Evolutionary conservation across 345 rosid genomes (phyloP), one percentile per base, ranked within the genome.

Genomic region (Tarenaya hassleriana): DNA sequence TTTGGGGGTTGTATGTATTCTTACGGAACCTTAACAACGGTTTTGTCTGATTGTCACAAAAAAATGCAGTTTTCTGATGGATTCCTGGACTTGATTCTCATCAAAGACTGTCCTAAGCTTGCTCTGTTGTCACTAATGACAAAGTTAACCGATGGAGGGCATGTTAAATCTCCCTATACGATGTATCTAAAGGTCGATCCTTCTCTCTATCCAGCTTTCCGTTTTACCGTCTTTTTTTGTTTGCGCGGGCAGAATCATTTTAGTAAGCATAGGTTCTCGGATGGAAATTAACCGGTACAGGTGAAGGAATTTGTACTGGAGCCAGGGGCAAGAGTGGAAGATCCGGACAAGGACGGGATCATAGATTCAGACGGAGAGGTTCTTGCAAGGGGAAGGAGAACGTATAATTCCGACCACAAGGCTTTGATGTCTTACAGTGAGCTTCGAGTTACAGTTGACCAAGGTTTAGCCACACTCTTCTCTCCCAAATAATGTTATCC

Each of bases 301-400:
- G 97, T 94, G 27, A 88, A 86, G 77, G 92, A 91, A 27, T 78
- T 88, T n/a, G 41, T 74, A 10, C 57, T 94, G 58, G 97, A 81
- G 66, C 99, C 99, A 0, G 97, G 97, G 47, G 24, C 77, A 1
- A 77, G 67, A 1, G 32, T 54, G 10, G 69, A 62, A 3, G 82
- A 92, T 38, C 76, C 82, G 49, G 69, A 70, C 41, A 82, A 61
- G 55, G 94, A 84, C 68, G 96, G 97, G 50, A 85, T 88, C 71
- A 83, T 92, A 55, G 99, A 92, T 58, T 69, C 75, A 7, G 99
- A 92, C 17, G 99, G 99, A 4, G 99, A 94, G 62, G 97, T 88
- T 9, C 41, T 94, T 14, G 95, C 94, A 21, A 75, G 84, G 54
- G 99, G 97, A 41, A 83, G 49, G 12, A 79, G 72, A 52, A 47